Percentiles rank a stretch among this genome's conserved stretches.
Conservation (phyloP, 768 basidiomycete species). For the Sutorius australiensis region DNA sequence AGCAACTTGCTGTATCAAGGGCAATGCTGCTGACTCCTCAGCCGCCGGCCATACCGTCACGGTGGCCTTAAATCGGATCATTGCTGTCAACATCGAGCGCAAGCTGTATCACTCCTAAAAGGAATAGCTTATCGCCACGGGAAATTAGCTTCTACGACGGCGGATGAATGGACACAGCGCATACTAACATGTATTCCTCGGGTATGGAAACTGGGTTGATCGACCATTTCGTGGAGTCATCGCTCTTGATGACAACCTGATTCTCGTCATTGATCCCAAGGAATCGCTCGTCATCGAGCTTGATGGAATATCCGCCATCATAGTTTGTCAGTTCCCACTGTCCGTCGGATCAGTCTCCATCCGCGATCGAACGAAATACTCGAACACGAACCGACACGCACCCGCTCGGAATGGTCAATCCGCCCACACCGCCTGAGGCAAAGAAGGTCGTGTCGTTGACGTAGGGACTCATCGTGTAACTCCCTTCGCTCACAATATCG, state of each 20-base stretch:
- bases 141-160: neutral
- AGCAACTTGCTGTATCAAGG: too few relatives aligned
- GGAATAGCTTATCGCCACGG: neutral
- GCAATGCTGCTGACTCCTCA: too few relatives aligned
- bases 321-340: neutral
- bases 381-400: neutral
- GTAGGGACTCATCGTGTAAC: neutral
- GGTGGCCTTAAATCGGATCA: neutral
- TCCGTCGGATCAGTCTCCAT: neutral
- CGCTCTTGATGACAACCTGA: neutral
- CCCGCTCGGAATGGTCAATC: too few relatives aligned
- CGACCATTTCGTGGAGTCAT: neutral
- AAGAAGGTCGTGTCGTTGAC: neutral
- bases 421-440: too few relatives aligned
- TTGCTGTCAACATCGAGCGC: neutral
- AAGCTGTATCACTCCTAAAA: neutral
- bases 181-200: neutral
- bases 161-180: neutral
- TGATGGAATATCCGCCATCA: neutral
- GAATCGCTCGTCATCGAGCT: neutral
- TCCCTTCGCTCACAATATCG: neutral
- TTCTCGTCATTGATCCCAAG: neutral
- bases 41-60: too few relatives aligned
- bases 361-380: neutral
- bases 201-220: neutral